These are phyloP conservation scores for Candida tammaniensis DNA, from an alignment of 805 yeast genomes.

Conservation along the genomic window DNA sequence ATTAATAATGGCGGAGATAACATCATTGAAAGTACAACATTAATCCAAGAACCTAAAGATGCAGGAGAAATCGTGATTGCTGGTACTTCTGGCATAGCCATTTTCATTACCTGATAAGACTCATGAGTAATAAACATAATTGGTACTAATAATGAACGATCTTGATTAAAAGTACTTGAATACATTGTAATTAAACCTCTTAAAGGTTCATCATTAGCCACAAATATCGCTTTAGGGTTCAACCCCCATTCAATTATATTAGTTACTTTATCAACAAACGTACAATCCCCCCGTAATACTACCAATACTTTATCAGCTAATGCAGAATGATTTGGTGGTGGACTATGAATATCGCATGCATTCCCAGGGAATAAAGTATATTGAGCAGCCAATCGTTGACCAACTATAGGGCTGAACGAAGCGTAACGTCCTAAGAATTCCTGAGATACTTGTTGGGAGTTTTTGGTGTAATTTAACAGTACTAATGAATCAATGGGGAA, in stretches of 20 bases:
- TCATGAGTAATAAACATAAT: slow-evolving; percentile 50
- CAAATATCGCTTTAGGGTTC: slow-evolving; percentile 48
- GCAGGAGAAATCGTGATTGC: slow-evolving; percentile 30
- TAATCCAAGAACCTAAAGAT: slow-evolving; percentile 36
- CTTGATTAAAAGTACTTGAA: slow-evolving; percentile 42
- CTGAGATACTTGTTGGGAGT: slow-evolving; percentile 7
- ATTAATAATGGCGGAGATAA: slow-evolving; percentile 42
- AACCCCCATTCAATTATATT: slow-evolving; percentile 36
- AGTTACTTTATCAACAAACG: slow-evolving; percentile 51
- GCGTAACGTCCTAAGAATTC: slow-evolving; percentile 37
- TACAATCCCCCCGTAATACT: slow-evolving; percentile 50
- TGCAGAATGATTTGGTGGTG: slow-evolving; percentile 10
- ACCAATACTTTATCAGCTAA: slow-evolving; percentile 25
- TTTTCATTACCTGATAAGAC: slow-evolving; percentile 27
- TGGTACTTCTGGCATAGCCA: too few species aligned
- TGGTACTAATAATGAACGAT: slow-evolving; percentile 41
- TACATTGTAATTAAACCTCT: slow-evolving; percentile 55
- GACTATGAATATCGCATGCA: slow-evolving; percentile 29
- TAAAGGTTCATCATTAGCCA: slow-evolving; percentile 51
- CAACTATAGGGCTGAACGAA: slow-evolving; percentile 37
- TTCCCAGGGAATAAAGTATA: slow-evolving; percentile 25
- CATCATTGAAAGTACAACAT: slow-evolving; percentile 38
- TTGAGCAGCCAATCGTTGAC: slow-evolving; percentile 19
- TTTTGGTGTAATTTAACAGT: slow-evolving; percentile 23
- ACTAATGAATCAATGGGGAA: slow-evolving; percentile 40